Percentiles rank a stretch among this genome's conserved stretches.
Conservation (phyloP, 179 eudicot genomes). For the Carnegiea gigantea region DNA sequence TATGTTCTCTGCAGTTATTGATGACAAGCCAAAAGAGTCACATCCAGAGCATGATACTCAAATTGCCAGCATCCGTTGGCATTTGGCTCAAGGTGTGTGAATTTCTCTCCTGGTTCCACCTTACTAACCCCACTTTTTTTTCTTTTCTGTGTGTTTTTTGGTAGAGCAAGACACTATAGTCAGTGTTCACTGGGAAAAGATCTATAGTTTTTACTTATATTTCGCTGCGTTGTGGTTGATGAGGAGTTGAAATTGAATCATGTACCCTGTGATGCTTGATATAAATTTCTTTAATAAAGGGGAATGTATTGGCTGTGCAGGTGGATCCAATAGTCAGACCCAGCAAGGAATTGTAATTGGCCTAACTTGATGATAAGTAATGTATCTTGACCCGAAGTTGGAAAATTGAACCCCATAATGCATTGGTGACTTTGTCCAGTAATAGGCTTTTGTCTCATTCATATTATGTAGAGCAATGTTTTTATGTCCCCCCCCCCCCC, state of each 20-base stretch:
- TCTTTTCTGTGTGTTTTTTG: background rate
- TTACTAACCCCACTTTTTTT: background rate
- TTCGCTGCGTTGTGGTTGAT: background rate
- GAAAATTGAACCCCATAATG: background rate
- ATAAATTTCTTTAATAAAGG: background rate
- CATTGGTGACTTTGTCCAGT: background rate
- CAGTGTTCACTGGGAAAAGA: background rate
- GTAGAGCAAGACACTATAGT: background rate
- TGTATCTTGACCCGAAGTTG: background rate
- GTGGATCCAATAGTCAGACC: background rate
- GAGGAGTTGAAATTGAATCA: background rate
- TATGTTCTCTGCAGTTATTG: conserved; percentile 64
- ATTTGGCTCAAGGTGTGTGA: conserved; percentile 74
- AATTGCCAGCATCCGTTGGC: conserved; percentile 81
- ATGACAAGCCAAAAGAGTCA: conserved; percentile 68
- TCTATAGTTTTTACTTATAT: background rate
- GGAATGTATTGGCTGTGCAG: background rate
- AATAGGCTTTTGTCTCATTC: background rate
- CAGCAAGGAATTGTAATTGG: background rate
- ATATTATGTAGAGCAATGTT: background rate
- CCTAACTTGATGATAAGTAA: background rate
- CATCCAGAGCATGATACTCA: conserved; percentile 77
- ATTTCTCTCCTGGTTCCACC: background rate
- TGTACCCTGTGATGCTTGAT: background rate
- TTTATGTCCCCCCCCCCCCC: background rate